These are phyloP conservation scores for Paraglomus brasilianum DNA, from an alignment of 192 early-diverging fungal genomes.

Conservation along the genomic window DNA sequence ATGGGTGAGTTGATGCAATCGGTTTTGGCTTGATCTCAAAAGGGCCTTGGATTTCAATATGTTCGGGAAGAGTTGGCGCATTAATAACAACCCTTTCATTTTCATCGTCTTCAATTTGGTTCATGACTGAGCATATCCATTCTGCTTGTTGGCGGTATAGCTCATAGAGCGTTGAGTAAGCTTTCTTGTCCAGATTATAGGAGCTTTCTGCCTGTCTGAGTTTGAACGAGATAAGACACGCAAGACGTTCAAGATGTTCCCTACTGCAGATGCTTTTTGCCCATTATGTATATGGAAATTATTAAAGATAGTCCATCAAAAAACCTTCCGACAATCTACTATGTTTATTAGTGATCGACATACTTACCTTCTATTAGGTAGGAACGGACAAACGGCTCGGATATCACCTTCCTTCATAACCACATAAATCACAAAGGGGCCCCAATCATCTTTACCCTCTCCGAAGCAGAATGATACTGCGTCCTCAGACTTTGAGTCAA, in stretches of 20 bases:
- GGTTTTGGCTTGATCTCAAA: slow-evolving; percentile 47
- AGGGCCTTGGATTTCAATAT: slow-evolving; percentile 49
- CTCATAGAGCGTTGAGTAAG: background rate
- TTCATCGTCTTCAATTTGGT: slow-evolving; percentile 28
- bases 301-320: background rate
- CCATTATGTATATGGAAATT: slow-evolving; percentile 7
- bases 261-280: background rate
- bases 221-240: slow-evolving; percentile 23
- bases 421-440: slow-evolving; percentile 67
- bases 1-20: slow-evolving; percentile 14
- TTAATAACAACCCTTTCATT: slow-evolving; percentile 31
- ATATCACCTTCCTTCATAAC: slow-evolving; percentile 69
- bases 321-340: background rate
- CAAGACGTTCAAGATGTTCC: slow-evolving; percentile 3
- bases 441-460: slow-evolving; percentile 58
- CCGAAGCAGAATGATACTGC: slow-evolving; percentile 52
- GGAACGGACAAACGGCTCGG: slow-evolving; percentile 73
- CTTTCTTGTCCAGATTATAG: background rate
- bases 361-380: slow-evolving; percentile 64
- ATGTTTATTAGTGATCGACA: background rate
- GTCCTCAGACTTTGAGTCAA: slow-evolving; percentile 42
- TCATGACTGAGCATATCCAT: slow-evolving; percentile 49
- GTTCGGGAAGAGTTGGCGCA: slow-evolving; percentile 16
- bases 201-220: background rate
- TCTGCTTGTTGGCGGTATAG: slow-evolving; percentile 38